phyloP scores from a whole-genome alignment of 1,139 yeast genomes.

The Blastobotrys elegans region DNA sequence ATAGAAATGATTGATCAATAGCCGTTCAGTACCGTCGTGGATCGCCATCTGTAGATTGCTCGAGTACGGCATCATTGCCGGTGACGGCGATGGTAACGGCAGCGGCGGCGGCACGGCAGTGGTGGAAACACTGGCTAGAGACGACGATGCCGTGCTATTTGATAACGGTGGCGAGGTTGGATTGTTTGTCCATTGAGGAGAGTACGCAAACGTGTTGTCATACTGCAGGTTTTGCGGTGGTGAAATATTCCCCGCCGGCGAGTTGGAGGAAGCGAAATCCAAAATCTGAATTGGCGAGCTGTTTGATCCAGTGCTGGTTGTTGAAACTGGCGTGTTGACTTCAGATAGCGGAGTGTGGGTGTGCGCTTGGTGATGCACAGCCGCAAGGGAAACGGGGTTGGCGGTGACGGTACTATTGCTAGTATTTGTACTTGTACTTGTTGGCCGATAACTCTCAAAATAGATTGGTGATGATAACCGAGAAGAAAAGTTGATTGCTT shows the following conservation, averaged over 20 bases:
- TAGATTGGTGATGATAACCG: constrained; percentile 3
- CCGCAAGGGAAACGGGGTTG: not conserved
- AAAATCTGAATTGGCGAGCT: not conserved
- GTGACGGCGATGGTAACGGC: constrained; percentile 3
- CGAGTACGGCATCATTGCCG: not conserved
- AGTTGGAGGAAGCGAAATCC: not conserved
- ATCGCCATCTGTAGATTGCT: constrained; percentile 4
- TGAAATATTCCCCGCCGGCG: too few relatives aligned
- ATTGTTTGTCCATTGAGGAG: not conserved
- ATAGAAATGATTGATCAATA: constrained; percentile 18
- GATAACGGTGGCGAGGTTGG: not conserved
- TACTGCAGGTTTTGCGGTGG: not conserved
- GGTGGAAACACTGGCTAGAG: not conserved
- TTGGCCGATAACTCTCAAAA: constrained; percentile 3
- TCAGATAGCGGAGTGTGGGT: not conserved
- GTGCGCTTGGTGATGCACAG: not conserved
- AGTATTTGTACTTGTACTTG: too few relatives aligned
- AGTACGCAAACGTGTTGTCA: not conserved
- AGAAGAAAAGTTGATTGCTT: not conserved
- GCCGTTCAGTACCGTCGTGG: constrained; percentile 8
- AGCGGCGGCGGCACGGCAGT: not conserved
- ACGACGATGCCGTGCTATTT: not conserved
- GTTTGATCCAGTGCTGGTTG: not conserved
- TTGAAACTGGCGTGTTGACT: not conserved
- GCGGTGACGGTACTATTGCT: too few relatives aligned